These are phyloP conservation scores for Saccharomyces kudriavzevii DNA, from an alignment of 805 yeast genomes.

Conservation along the genomic window DNA sequence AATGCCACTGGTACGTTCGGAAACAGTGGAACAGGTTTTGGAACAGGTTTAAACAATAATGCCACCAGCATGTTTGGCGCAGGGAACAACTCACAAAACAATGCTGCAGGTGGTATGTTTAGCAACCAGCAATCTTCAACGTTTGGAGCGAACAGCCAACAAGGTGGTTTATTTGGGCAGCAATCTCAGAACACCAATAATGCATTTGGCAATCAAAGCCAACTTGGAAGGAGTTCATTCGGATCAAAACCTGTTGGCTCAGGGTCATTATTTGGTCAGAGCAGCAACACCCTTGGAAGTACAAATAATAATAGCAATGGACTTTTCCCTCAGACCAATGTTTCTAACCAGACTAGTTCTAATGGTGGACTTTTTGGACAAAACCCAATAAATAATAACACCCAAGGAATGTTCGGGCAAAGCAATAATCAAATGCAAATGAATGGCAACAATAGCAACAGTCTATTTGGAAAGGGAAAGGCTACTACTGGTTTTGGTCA, in stretches of 20 bases:
- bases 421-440: constrained; percentile 12
- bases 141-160: constrained; percentile 2
- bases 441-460: neutral
- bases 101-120: constrained; percentile 16
- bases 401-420: constrained; percentile 34
- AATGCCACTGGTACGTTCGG: neutral
- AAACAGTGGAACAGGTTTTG: neutral
- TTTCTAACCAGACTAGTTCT: constrained; percentile 13
- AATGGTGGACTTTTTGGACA: constrained; percentile 32
- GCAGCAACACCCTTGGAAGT: constrained; percentile 16
- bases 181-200: neutral
- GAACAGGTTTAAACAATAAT: constrained; percentile 12
- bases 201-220: constrained; percentile 19
- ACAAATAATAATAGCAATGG: constrained; percentile 19
- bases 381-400: constrained; percentile 4
- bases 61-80: neutral
- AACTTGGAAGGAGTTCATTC: constrained; percentile 16
- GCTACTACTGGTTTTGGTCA: constrained; percentile 27
- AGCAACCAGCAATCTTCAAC: constrained; percentile 15
- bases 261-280: constrained; percentile 23
- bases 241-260: constrained; percentile 22
- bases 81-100: neutral
- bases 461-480: neutral
- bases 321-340: constrained; percentile 30
- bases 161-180: constrained; percentile 9